These are phyloP conservation scores for Leccinum broughii DNA, from an alignment of 768 basidiomycete genomes.

Conservation along the genomic window DNA sequence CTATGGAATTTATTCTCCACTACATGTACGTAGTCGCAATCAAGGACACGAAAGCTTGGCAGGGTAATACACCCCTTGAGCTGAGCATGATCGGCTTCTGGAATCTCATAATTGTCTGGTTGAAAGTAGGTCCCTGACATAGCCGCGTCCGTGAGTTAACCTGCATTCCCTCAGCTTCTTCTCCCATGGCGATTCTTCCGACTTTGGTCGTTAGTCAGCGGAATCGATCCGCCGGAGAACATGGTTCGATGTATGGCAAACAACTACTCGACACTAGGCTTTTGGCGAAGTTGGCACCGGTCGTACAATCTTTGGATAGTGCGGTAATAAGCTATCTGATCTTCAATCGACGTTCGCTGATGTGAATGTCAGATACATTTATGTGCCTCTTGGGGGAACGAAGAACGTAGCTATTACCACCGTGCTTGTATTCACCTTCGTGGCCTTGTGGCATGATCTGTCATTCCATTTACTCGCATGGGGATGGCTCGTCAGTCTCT, in stretches of 20 bases:
- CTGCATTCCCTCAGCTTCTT: slow-evolving; percentile 57
- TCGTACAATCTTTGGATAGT: slow-evolving; percentile 96
- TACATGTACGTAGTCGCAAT: slow-evolving; percentile 97
- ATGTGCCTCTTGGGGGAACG: slow-evolving; percentile 86
- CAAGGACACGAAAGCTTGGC: slow-evolving; percentile 86
- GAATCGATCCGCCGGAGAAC: slow-evolving; percentile 94
- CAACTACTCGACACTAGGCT: slow-evolving; percentile 90
- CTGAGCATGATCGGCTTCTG: slow-evolving; percentile 94
- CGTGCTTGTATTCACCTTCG: slow-evolving; percentile 87
- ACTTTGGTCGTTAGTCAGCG: slow-evolving; percentile 85
- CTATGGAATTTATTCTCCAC: slow-evolving; percentile 91
- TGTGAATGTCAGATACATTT: slow-evolving; percentile 73
- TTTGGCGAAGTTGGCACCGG: slow-evolving; percentile 97
- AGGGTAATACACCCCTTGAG: slow-evolving; percentile 72
- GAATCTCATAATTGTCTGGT: slow-evolving; percentile 95
- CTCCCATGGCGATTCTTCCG: slow-evolving; percentile 98
- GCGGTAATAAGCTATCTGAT: slow-evolving; percentile 47
- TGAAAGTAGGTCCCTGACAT: slow-evolving; percentile 63
- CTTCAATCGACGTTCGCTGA: neutral
- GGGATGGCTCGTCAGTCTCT: slow-evolving; percentile 94
- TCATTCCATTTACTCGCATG: slow-evolving; percentile 85
- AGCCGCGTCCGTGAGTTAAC: neutral
- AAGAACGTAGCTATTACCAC: slow-evolving; percentile 60
- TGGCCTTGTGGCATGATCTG: slow-evolving; percentile 97
- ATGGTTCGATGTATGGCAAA: slow-evolving; percentile 99